phyloP scores from a whole-genome alignment of 1,284 basidiomycete genomes.

The Afroboletus lepidellus region DNA sequence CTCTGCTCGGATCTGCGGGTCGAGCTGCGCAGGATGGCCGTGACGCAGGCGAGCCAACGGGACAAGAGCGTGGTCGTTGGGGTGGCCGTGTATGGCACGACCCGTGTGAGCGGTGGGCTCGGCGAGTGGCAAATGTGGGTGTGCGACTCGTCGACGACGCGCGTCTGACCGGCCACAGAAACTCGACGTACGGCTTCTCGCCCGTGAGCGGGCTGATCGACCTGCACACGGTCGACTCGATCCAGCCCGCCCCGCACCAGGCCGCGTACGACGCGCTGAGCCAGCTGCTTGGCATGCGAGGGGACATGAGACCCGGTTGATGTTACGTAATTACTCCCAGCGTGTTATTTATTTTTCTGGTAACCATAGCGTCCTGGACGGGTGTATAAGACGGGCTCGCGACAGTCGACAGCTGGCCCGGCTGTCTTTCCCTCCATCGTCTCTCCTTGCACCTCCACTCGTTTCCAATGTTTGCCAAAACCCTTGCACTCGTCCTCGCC shows the following conservation, averaged over 20 bases:
- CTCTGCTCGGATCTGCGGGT: constrained; percentile 66
- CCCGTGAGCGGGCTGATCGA: constrained; percentile 61
- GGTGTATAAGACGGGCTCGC: neutral
- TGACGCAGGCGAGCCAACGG: constrained; percentile 31
- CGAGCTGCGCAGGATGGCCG: constrained; percentile 47
- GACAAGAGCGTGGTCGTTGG: constrained; percentile 59
- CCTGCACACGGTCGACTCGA: constrained; percentile 64
- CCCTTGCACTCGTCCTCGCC: constrained; percentile 42
- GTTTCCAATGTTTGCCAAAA: constrained; percentile 44
- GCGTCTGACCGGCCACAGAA: constrained; percentile 39
- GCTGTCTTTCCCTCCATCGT: neutral
- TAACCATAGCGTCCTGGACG: constrained; percentile 3
- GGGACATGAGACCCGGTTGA: constrained; percentile 22
- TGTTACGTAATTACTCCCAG: constrained; percentile 13
- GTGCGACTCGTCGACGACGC: neutral
- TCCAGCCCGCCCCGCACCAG: constrained; percentile 70
- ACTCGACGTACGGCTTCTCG: constrained; percentile 74
- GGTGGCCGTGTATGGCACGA: constrained; percentile 53
- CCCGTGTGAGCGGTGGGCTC: constrained; percentile 55
- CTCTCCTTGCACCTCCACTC: constrained; percentile 14
- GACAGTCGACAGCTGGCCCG: neutral
- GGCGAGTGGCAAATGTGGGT: constrained; percentile 73
- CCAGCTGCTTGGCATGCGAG: constrained; percentile 42
- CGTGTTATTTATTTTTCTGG: neutral
- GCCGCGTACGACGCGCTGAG: constrained; percentile 45